Conservation (phyloP, 192 early-diverging fungal genomes). For the Lobosporangium transversale region DNA sequence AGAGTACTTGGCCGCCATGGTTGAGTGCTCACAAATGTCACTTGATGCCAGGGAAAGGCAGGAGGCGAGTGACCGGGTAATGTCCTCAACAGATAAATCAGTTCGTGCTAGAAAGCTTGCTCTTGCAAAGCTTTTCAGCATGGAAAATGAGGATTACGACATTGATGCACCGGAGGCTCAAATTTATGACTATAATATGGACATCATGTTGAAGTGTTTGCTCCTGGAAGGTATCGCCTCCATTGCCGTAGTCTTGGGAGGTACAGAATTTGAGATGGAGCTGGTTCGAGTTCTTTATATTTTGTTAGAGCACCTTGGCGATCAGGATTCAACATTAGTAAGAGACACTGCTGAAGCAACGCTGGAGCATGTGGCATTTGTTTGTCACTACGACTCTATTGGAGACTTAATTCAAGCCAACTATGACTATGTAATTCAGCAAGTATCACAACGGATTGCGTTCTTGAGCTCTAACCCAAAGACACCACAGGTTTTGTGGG, state of each 20-base stretch:
- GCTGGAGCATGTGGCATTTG: slow-evolving; percentile 52
- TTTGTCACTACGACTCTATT: slow-evolving; percentile 44
- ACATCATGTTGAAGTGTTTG: slow-evolving; percentile 30
- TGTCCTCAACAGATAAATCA: background rate
- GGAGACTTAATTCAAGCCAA: slow-evolving; percentile 57
- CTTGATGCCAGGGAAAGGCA: slow-evolving; percentile 9
- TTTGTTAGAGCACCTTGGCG: slow-evolving; percentile 57
- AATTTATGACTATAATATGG: slow-evolving; percentile 31
- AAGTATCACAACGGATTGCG: slow-evolving; percentile 54
- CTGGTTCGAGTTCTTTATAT: slow-evolving; percentile 57
- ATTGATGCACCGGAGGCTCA: background rate
- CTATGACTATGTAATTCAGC: slow-evolving; percentile 64
- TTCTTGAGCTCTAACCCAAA: slow-evolving; percentile 53
- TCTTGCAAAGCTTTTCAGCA: slow-evolving; percentile 11
- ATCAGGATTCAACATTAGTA: slow-evolving; percentile 52
- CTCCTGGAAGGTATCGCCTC: slow-evolving; percentile 43
- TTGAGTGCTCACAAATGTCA: slow-evolving; percentile 26
- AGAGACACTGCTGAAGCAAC: slow-evolving; percentile 54
- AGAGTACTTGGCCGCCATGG: slow-evolving; percentile 28
- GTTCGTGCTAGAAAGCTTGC: slow-evolving; percentile 7
- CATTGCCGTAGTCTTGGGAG: slow-evolving; percentile 35
- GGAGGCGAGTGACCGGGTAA: background rate
- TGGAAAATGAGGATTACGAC: slow-evolving; percentile 19
- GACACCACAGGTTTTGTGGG: slow-evolving; percentile 61
- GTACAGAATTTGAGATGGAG: slow-evolving; percentile 46